A percentile compares a stretch with the other conserved stretches of the same genome.
These are phyloP conservation scores for Ganoderma boninense DNA, from an alignment of 1,284 basidiomycete species.

Conservation along the genomic window DNA sequence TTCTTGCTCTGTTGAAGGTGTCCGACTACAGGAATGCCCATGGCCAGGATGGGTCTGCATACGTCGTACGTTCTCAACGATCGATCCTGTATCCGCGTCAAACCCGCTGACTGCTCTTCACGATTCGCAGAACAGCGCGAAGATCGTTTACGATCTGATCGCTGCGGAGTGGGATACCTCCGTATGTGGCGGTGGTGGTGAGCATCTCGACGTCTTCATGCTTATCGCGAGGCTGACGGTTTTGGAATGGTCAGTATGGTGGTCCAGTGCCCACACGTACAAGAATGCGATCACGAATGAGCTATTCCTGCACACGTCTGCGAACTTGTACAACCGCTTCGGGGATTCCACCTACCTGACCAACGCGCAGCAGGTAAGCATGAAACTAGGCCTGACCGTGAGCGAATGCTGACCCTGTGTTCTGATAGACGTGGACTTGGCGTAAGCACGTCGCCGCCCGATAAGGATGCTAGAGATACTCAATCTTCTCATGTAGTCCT, in stretches of 20 bases:
- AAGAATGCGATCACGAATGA: conserved; percentile 69
- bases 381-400: too few relatives aligned
- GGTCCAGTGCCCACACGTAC: conserved; percentile 60
- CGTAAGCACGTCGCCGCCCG: conserved; percentile 43
- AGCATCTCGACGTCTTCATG: conserved; percentile 20
- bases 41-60: conserved; percentile 46
- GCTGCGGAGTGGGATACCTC: conserved; percentile 51
- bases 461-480: not conserved
- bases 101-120: not conserved
- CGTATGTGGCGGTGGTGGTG: conserved; percentile 51
- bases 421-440: conserved; percentile 54
- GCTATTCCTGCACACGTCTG: conserved; percentile 59
- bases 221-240: not conserved
- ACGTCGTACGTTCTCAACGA: conserved; percentile 43
- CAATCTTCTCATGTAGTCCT: conserved; percentile 43
- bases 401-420: not conserved
- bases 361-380: conserved; percentile 54
- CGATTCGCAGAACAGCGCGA: conserved; percentile 47
- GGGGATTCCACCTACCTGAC: conserved; percentile 49
- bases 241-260: conserved; percentile 54
- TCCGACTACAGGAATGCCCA: conserved; percentile 55
- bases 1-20: conserved; percentile 62
- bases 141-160: conserved; percentile 57
- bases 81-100: not conserved
- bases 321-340: conserved; percentile 52